Conservation (phyloP, 176 grass and related monocot genomes). For the Carex scoparia region DNA sequence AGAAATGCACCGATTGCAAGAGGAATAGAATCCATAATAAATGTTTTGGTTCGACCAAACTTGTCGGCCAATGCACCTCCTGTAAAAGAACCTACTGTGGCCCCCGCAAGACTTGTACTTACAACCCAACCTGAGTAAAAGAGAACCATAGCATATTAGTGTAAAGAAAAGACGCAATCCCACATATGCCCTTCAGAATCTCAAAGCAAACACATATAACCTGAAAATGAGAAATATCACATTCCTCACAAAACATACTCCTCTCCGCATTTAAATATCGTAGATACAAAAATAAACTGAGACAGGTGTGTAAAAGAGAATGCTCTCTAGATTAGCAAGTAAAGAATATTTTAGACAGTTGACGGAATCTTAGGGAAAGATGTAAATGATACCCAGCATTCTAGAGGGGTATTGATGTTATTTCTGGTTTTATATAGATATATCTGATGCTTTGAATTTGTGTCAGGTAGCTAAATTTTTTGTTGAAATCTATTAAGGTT, state of each 20-base stretch:
- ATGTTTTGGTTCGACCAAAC: conserved; percentile 89
- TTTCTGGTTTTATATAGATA: neutral
- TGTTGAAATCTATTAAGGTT: neutral
- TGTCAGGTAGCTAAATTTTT: neutral
- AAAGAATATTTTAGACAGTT: neutral
- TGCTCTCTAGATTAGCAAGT: neutral
- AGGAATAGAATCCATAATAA: conserved; percentile 82
- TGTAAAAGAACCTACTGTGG: conserved; percentile 85
- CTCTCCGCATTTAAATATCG: neutral
- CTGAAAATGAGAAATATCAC: neutral
- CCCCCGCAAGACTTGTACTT: conserved; percentile 82
- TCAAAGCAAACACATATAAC: neutral
- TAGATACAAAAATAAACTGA: neutral
- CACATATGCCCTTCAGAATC: neutral
- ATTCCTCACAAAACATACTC: neutral
- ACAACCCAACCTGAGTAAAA: conserved; percentile 76
- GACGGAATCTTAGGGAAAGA: neutral
- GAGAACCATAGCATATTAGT: conserved; percentile 23
- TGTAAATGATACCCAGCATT: neutral
- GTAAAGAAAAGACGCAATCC: neutral
- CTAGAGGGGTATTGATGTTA: neutral
- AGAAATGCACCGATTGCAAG: conserved; percentile 83
- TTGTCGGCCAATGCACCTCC: conserved; percentile 94
- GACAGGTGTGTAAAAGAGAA: neutral
- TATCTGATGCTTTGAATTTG: neutral